These are phyloP conservation scores for Discostella stelligeroides DNA, from an alignment of 108 stramenopile genomes.

Conservation along the genomic window DNA sequence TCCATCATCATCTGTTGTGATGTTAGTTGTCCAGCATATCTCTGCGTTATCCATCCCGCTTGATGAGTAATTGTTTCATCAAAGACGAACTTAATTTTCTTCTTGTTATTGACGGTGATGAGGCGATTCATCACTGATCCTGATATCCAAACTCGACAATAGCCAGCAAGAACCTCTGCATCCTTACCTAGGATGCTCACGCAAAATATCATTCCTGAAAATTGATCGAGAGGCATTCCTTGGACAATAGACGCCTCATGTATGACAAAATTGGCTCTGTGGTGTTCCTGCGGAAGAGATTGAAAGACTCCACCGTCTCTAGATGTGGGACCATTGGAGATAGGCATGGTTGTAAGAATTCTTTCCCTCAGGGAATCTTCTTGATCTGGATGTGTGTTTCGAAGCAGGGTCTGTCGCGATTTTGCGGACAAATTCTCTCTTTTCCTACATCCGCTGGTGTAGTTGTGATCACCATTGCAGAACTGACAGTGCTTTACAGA, in stretches of 20 bases:
- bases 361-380: background rate
- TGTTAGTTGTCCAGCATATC: too few species aligned
- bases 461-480: background rate
- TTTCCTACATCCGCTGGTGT: background rate
- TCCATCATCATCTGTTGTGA: too few species aligned
- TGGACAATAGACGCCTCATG: background rate
- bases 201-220: background rate
- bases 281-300: background rate
- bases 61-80: background rate
- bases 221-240: background rate
- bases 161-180: background rate
- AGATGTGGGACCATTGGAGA: background rate
- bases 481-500: background rate
- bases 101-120: background rate
- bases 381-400: background rate
- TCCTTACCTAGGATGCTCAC: background rate
- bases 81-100: background rate
- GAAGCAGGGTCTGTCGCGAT: background rate
- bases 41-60: background rate
- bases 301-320: background rate
- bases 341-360: background rate
- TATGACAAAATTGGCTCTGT: background rate
- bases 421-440: background rate
- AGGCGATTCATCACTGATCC: background rate
- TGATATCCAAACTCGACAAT: background rate